Evolutionary conservation across 2,329 filamentous ascomycete species (phyloP).

Genomic region (Calonectria montana): DNA sequence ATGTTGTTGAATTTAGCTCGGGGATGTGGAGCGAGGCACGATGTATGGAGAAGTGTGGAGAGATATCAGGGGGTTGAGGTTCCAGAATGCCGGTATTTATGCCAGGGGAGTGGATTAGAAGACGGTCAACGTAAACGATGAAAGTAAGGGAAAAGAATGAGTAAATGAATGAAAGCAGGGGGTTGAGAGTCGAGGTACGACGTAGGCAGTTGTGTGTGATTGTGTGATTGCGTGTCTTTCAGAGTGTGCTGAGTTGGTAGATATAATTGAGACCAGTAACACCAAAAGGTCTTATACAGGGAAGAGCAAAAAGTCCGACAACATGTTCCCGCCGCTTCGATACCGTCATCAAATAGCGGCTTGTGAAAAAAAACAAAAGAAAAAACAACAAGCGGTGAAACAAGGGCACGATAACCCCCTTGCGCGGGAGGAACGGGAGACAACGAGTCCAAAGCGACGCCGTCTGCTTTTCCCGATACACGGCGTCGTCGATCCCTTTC

Average conservation of each 20-base stretch:
- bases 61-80: background rate
- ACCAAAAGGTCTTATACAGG: no score
- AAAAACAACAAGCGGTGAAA: slow-evolving; percentile 6
- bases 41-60: background rate
- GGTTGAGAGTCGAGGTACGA: no score
- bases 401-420: background rate
- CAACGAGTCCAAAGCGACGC: background rate
- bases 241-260: no score
- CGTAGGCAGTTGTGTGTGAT: no score
- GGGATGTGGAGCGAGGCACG: background rate
- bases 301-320: background rate
- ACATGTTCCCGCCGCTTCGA: background rate
- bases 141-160: background rate
- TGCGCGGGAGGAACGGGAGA: background rate
- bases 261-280: no score
- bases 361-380: background rate
- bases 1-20: background rate
- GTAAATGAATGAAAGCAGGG: background rate
- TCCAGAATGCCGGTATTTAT: background rate
- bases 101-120: background rate
- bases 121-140: background rate
- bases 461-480: background rate
- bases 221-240: no score
- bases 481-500: background rate
- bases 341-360: background rate